Evolutionary conservation across 495 filamentous ascomycete species (phyloP).

Genomic region (Collariella sp.): DNA sequence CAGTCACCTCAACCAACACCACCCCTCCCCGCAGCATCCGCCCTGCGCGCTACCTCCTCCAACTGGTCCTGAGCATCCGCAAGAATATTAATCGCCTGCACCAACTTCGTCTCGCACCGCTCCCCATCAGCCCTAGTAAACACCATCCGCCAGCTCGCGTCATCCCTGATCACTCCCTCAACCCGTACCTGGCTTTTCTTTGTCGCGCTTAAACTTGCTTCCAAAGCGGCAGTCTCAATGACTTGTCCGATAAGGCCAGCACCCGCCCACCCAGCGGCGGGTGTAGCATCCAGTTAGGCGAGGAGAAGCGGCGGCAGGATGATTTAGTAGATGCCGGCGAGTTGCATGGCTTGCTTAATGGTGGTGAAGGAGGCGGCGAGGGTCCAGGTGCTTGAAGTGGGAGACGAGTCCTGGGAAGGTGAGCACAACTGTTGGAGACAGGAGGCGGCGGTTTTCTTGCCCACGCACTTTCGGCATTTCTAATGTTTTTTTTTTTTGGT

Average conservation of each 20-base stretch:
- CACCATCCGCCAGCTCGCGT: constrained; percentile 39
- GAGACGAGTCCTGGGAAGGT: constrained; percentile 43
- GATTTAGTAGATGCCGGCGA: constrained; percentile 51
- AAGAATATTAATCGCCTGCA: constrained; percentile 54
- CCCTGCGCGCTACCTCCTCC: constrained; percentile 35
- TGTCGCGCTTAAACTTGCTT: constrained; percentile 10
- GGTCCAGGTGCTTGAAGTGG: constrained; percentile 41
- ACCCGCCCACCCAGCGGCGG: constrained; percentile 20
- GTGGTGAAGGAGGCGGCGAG: constrained; percentile 50
- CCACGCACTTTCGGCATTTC: constrained; percentile 37
- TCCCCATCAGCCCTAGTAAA: constrained; percentile 44
- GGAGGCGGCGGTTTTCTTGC: constrained; percentile 31
- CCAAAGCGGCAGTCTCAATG: constrained; percentile 33
- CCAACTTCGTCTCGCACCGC: constrained; percentile 44
- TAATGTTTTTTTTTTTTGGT: constrained; percentile 44
- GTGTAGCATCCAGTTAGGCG: constrained; percentile 34
- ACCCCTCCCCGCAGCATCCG: neutral
- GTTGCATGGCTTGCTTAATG: constrained; percentile 46
- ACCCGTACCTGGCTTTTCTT: too few species aligned
- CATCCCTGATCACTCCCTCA: constrained; percentile 29
- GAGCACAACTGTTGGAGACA: constrained; percentile 42
- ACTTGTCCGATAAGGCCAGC: constrained; percentile 14
- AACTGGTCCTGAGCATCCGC: constrained; percentile 49
- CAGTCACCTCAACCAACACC: neutral
- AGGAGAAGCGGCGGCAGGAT: constrained; percentile 49